Percentiles rank a stretch among this genome's conserved stretches.
phyloP scores from a whole-genome alignment of 73 alveolate species.

The Paramecium tetraurelia region DNA sequence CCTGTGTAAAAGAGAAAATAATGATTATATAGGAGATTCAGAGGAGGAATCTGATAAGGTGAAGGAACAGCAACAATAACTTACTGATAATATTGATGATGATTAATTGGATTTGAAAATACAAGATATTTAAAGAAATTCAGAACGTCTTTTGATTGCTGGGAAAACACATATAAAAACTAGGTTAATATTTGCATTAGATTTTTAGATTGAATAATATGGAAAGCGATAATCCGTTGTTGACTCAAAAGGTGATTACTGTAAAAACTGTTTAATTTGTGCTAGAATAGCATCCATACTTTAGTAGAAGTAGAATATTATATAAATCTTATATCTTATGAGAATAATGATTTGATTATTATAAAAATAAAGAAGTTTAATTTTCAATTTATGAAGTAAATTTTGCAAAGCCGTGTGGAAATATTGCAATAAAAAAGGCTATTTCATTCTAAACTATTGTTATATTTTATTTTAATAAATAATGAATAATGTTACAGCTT shows the following conservation, averaged over 20 bases:
- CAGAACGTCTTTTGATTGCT: background rate
- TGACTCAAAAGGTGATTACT: background rate
- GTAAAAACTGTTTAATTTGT: slow-evolving; percentile 11
- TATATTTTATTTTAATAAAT: background rate
- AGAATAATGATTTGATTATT: background rate
- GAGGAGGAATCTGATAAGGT: background rate
- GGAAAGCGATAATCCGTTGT: background rate
- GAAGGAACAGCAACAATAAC: background rate
- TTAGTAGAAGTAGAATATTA: background rate
- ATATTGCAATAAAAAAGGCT: background rate
- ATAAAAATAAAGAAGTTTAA: background rate
- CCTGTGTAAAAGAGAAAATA: slow-evolving; percentile 3
- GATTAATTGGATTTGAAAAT: background rate
- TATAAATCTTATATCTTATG: background rate
- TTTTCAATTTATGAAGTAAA: background rate
- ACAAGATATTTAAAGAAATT: background rate
- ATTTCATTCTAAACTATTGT: background rate
- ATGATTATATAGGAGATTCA: background rate
- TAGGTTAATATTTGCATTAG: background rate
- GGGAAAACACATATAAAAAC: background rate
- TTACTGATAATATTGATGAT: background rate
- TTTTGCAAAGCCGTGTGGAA: background rate
- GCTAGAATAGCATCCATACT: background rate
- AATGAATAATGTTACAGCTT: background rate
- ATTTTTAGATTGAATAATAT: background rate